Conservation (phyloP, 2,329 filamentous ascomycete genomes). For the Colletotrichum truncatum region DNA sequence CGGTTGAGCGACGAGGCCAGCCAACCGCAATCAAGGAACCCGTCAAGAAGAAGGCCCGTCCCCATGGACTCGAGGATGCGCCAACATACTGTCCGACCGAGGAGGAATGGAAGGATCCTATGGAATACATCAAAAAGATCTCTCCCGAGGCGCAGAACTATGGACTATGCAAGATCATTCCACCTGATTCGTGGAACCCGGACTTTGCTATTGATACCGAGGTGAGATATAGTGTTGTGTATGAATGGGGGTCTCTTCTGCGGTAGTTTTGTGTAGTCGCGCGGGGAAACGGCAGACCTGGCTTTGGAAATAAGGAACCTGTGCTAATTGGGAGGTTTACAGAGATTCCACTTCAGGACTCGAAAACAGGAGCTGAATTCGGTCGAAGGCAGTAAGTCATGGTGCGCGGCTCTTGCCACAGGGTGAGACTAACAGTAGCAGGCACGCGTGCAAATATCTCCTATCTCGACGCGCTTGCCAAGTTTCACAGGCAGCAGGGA, state of each 20-base stretch:
- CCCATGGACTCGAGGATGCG: slow-evolving; percentile 87
- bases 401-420: background rate
- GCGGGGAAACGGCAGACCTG: background rate
- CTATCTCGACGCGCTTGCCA: slow-evolving; percentile 92
- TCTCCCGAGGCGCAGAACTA: slow-evolving; percentile 85
- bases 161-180: slow-evolving; percentile 95
- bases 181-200: slow-evolving; percentile 93
- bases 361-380: slow-evolving; percentile 97
- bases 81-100: slow-evolving; percentile 90
- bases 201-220: slow-evolving; percentile 97
- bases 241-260: background rate
- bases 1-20: slow-evolving; percentile 91
- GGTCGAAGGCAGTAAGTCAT: slow-evolving; percentile 88
- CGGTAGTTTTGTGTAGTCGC: background rate
- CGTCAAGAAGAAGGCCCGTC: slow-evolving; percentile 79
- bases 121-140: slow-evolving; percentile 94
- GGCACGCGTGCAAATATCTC: slow-evolving; percentile 95
- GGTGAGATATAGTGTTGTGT: slow-evolving; percentile 60
- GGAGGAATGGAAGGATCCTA: slow-evolving; percentile 94
- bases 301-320: background rate
- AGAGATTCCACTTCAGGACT: slow-evolving; percentile 98
- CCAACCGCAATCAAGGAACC: slow-evolving; percentile 79
- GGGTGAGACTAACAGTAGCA: slow-evolving; percentile 52
- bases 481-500: slow-evolving; percentile 97
- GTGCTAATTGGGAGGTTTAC: slow-evolving; percentile 10